A percentile compares a stretch with the other conserved stretches of the same genome.
These are phyloP conservation scores for Penstemon newberryi DNA, from an alignment of 257 asterid genomes.

Conservation along the genomic window DNA sequence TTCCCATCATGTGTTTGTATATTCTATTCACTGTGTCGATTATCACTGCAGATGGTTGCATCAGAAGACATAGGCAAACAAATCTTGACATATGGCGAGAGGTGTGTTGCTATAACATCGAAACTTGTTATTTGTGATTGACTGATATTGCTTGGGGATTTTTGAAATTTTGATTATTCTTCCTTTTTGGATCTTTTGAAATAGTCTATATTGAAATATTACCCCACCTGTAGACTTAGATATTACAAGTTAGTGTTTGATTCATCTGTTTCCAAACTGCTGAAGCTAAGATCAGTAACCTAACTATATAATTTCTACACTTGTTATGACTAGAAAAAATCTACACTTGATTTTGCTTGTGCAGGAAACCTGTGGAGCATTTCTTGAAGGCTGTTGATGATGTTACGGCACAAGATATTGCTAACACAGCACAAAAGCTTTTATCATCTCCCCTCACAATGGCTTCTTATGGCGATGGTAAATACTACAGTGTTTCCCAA, in stretches of 20 bases:
- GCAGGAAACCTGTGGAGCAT: conserved; percentile 82
- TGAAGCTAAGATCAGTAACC: no score
- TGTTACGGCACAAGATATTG: conserved; percentile 56
- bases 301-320: not conserved
- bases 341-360: conserved; percentile 13
- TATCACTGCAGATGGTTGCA: conserved; percentile 62
- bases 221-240: no score
- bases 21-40: conserved; percentile 20
- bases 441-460: conserved; percentile 77
- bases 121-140: no score
- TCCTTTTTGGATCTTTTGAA: no score
- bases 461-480: conserved; percentile 98
- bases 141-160: no score
- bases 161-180: no score
- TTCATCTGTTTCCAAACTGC: no score
- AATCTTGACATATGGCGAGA: conserved; percentile 68
- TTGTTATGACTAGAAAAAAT: not conserved
- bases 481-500: conserved; percentile 8
- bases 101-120: conserved; percentile 35
- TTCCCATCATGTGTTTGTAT: conserved; percentile 4
- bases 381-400: conserved; percentile 69
- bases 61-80: conserved; percentile 91
- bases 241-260: no score
- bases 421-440: conserved; percentile 48
- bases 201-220: no score